Evolutionary conservation across 108 stramenopile species (phyloP).

Genomic region (Parietichytrium sp.): DNA sequence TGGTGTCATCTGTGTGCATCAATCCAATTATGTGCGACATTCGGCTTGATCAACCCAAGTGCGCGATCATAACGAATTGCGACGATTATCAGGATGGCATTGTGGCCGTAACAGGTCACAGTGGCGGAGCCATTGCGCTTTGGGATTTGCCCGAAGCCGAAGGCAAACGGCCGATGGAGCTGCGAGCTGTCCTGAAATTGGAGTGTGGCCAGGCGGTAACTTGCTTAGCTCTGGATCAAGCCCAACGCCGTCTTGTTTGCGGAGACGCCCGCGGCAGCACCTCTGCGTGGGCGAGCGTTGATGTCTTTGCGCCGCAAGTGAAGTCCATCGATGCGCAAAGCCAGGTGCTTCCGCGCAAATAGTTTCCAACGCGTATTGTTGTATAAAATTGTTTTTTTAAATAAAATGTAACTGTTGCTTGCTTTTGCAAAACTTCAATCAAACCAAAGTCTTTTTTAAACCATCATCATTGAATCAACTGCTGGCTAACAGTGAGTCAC

Average conservation of each 20-base stretch:
- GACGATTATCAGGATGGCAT: conserved; percentile 37
- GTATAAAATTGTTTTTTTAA: no score
- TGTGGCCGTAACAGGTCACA: neutral
- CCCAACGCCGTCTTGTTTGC: conserved; percentile 30
- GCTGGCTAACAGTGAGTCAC: no score
- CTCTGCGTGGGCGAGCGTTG: no score
- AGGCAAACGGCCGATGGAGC: neutral
- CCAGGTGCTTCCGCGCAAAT: no score
- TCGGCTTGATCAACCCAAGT: conserved; percentile 3
- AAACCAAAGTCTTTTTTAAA: no score
- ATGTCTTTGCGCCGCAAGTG: no score
- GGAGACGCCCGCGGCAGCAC: neutral
- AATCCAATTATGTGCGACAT: neutral
- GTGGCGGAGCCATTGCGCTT: neutral
- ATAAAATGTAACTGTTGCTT: no score
- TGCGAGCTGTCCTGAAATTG: neutral
- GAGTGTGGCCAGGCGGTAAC: neutral
- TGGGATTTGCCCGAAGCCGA: conserved; percentile 7
- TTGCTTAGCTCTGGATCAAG: neutral
- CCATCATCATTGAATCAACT: no score
- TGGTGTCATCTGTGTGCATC: neutral
- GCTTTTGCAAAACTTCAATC: no score
- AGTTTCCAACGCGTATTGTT: no score
- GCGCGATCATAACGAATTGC: neutral
- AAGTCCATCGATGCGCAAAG: no score